Base-by-base conservation (phyloP, 73 alveolate genomes). In the Diophrys appendiculata region DNA sequence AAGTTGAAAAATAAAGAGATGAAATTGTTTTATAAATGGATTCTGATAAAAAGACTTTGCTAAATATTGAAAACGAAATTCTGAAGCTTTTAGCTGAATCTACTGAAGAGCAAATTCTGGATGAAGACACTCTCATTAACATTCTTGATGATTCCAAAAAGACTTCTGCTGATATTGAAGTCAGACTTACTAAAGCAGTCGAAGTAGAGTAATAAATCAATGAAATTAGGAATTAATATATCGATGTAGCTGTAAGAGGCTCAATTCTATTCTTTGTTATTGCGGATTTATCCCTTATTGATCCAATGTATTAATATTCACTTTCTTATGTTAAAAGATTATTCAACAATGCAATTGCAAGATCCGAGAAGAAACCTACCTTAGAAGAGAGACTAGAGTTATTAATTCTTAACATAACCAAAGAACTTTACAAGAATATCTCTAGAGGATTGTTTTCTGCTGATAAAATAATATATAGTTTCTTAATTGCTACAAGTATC, bases 271-370 rank as follows among this genome's bases (percentile, higher is more conserved):
- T 87, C 74, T 96, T 96, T 72, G 99, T 96, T n/a, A 95, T 96
- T 2, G 95, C 98, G 29, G 98, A 96, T 69, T 83, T 96, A 90
- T 82, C 98, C 53, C 88, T 91, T 43, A 94, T 96, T 27, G 99
- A 96, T 77, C 99, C 99, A 3, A 96, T 96, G 99, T 96, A 96
- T 87, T 93, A 96, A 78, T 96, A 94, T 76, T 92, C 98, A 54
- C 88, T 96, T 25, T 96, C 88, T 55, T 96, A 96, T 77, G 92
- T 94, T 64, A 96, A 96, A 75, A 96, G 90, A 75, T 89, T 96
- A 26, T 96, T 94, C 81, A 94, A 94, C 54, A 64, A 78, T 34
- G 95, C 99, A 28, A 87, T 94, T 33, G 90, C 73, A 54, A 93
- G 91, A 84, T 90, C 94, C 27, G 92, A 83, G 22, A 80, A 80